Percentiles rank a stretch among this genome's conserved stretches.
These are phyloP conservation scores for Pseudevernia furfuracea DNA, from an alignment of 495 filamentous ascomycete species.

Conservation along the genomic window DNA sequence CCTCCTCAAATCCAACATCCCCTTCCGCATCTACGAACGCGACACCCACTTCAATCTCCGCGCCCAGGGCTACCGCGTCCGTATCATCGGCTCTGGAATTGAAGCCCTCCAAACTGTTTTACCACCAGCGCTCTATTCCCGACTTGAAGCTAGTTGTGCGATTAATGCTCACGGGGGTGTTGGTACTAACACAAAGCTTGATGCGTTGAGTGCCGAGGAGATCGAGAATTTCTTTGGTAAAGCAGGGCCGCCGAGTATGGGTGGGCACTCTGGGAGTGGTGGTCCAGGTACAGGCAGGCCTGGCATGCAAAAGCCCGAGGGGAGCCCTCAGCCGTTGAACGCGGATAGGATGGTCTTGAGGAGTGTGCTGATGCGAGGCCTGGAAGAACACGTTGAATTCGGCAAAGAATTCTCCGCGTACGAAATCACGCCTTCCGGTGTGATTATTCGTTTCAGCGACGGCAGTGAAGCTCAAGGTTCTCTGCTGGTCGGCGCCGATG, in stretches of 20 bases:
- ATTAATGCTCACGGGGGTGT: too few relatives aligned
- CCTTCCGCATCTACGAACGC: constrained; percentile 46
- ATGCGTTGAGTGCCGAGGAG: neutral
- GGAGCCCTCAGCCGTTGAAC: constrained; percentile 20
- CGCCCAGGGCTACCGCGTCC: constrained; percentile 47
- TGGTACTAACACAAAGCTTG: neutral
- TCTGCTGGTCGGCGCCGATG: constrained; percentile 43
- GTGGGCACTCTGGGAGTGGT: too few relatives aligned
- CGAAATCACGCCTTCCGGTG: constrained; percentile 27
- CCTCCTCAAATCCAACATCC: constrained; percentile 38
- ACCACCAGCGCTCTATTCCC: neutral
- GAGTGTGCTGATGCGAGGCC: constrained; percentile 27
- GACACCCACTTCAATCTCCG: constrained; percentile 43
- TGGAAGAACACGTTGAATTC: constrained; percentile 37
- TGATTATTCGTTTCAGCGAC: constrained; percentile 36
- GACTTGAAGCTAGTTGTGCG: neutral
- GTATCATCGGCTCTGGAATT: constrained; percentile 26
- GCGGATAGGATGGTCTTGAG: constrained; percentile 31
- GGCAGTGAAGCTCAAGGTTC: constrained; percentile 32
- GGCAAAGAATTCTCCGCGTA: constrained; percentile 37
- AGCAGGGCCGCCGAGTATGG: neutral
- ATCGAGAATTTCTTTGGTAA: neutral
- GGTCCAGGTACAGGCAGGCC: neutral
- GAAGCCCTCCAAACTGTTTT: neutral
- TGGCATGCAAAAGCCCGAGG: neutral